Conservation (phyloP, 352 stramenopile species). For the Phytophthora pinifolia region DNA sequence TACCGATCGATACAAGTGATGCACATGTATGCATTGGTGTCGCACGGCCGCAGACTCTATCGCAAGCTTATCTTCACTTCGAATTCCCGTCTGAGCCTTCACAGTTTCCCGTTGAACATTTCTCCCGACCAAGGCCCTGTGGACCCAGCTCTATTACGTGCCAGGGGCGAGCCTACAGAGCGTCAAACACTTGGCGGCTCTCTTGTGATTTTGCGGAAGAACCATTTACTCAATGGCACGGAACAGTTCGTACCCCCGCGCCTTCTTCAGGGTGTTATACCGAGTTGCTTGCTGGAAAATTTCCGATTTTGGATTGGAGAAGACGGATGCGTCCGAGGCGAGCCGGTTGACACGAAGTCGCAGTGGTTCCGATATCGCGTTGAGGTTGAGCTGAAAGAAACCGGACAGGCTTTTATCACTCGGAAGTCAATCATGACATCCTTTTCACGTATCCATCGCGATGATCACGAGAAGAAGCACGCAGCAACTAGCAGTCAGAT, state of each 20-base stretch:
- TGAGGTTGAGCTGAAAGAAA: slow-evolving; percentile 60
- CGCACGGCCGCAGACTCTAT: slow-evolving; percentile 96
- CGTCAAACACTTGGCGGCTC: slow-evolving; percentile 68
- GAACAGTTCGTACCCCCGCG: slow-evolving; percentile 91
- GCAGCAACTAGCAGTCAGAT: slow-evolving; percentile 22
- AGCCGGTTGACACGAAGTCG: slow-evolving; percentile 86
- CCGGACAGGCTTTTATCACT: slow-evolving; percentile 48
- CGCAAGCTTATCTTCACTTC: slow-evolving; percentile 97
- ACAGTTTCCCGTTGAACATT: slow-evolving; percentile 87
- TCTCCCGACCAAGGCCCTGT: slow-evolving; percentile 62
- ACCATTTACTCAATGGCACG: slow-evolving; percentile 57
- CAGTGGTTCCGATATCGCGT: slow-evolving; percentile 90
- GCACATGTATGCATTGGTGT: slow-evolving; percentile 97
- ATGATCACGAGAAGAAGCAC: slow-evolving; percentile 23
- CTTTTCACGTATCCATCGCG: slow-evolving; percentile 57
- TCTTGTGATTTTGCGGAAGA: slow-evolving; percentile 90
- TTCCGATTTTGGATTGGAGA: slow-evolving; percentile 98
- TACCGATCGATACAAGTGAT: slow-evolving; percentile 91
- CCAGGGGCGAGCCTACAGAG: slow-evolving; percentile 68
- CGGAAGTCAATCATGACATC: slow-evolving; percentile 69
- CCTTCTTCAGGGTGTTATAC: slow-evolving; percentile 94
- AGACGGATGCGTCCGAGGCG: slow-evolving; percentile 93
- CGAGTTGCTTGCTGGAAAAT: slow-evolving; percentile 93
- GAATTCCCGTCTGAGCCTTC: slow-evolving; percentile 92
- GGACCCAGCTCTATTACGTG: slow-evolving; percentile 56